phyloP scores from a whole-genome alignment of 192 early-diverging fungal species.

The Coemansia sp. region DNA sequence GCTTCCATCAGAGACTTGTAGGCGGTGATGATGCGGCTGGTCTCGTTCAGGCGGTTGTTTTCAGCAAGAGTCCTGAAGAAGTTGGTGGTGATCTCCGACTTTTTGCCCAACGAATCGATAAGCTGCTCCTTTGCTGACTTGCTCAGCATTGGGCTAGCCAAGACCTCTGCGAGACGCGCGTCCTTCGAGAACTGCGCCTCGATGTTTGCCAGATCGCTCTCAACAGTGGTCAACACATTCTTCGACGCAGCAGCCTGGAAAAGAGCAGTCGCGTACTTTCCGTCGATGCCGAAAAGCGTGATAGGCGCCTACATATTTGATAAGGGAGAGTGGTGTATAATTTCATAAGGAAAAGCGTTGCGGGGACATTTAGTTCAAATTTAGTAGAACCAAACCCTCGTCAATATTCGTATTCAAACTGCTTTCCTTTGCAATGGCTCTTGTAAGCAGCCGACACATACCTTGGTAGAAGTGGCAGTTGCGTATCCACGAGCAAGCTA shows the following conservation, averaged over 20 bases:
- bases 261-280: constrained; percentile 96
- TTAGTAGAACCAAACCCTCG: too few relatives aligned
- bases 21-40: constrained; percentile 76
- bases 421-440: background rate
- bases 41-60: constrained; percentile 90
- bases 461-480: constrained; percentile 57
- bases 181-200: constrained; percentile 72
- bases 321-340: background rate
- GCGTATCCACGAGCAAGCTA: constrained; percentile 68
- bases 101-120: constrained; percentile 68
- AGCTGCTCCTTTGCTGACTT: constrained; percentile 73
- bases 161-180: constrained; percentile 65
- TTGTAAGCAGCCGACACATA: constrained; percentile 17
- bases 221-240: constrained; percentile 77
- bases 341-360: too few relatives aligned
- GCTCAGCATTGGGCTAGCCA: constrained; percentile 89
- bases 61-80: constrained; percentile 91
- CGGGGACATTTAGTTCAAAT: too few relatives aligned
- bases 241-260: constrained; percentile 90
- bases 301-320: constrained; percentile 67
- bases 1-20: constrained; percentile 88
- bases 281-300: constrained; percentile 90
- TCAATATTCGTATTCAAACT: too few relatives aligned
- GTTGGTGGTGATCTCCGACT: constrained; percentile 84
- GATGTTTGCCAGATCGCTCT: constrained; percentile 79